phyloP scores from a whole-genome alignment of 306 rosid genomes.

The Vigna unguiculata region DNA sequence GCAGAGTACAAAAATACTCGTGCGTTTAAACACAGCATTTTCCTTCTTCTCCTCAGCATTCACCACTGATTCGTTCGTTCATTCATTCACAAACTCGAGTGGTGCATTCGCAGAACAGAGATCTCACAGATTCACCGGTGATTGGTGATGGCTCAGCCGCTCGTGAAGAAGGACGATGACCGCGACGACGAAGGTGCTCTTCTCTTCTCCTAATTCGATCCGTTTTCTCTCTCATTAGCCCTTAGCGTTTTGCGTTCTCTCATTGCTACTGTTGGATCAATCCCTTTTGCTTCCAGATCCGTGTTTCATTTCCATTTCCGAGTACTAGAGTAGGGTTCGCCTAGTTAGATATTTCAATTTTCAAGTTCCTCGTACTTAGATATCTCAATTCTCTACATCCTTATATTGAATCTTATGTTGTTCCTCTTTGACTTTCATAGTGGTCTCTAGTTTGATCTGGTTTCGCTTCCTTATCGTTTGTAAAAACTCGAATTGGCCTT shows the following conservation, averaged over 20 bases:
- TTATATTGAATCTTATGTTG: conserved; percentile 39
- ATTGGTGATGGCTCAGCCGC: conserved; percentile 86
- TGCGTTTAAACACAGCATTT: conserved; percentile 22
- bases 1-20: conserved; percentile 12
- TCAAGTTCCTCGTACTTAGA: not conserved
- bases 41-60: not conserved
- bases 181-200: conserved; percentile 89
- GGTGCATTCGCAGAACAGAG: conserved; percentile 35
- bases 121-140: conserved; percentile 53
- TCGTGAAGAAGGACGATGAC: conserved; percentile 94
- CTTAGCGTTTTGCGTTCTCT: conserved; percentile 35
- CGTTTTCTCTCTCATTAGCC: conserved; percentile 17
- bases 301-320: conserved; percentile 32
- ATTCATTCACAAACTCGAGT: conserved; percentile 30
- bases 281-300: conserved; percentile 63
- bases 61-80: not conserved
- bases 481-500: conserved; percentile 11
- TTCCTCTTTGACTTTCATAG: conserved; percentile 3
- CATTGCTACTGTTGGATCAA: conserved; percentile 41
- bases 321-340: conserved; percentile 26
- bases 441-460: conserved; percentile 48
- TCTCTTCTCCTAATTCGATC: conserved; percentile 39
- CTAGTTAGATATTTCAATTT: conserved; percentile 8
- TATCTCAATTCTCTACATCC: conserved; percentile 22
- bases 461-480: conserved; percentile 34